A percentile compares a stretch with the other conserved stretches of the same genome.
These are phyloP conservation scores for Mucor plumbeus DNA, from an alignment of 371 early-diverging fungal genomes.

Conservation along the genomic window DNA sequence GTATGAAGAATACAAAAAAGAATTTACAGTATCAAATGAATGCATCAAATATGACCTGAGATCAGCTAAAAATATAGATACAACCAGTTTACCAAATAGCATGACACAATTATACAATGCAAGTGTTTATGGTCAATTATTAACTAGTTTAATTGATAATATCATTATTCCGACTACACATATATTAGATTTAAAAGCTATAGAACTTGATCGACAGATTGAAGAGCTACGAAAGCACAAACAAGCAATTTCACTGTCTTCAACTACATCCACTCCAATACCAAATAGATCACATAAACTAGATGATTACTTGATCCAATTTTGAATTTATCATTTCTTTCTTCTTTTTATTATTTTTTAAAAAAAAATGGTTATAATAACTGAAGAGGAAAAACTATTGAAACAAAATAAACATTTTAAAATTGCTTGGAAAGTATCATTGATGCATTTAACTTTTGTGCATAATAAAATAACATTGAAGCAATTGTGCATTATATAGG, in stretches of 20 bases:
- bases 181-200: conserved; percentile 33
- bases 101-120: conserved; percentile 61
- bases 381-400: background rate
- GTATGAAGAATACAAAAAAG: conserved; percentile 56
- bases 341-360: background rate
- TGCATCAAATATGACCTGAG: conserved; percentile 17
- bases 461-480: background rate
- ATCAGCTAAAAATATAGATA: background rate
- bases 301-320: conserved; percentile 6
- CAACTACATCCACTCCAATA: background rate
- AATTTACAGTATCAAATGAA: conserved; percentile 28
- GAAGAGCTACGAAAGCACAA: conserved; percentile 10
- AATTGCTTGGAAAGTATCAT: conserved; percentile 21
- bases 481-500: background rate
- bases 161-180: conserved; percentile 60
- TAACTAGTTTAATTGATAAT: conserved; percentile 59
- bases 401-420: background rate
- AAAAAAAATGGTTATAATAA: background rate
- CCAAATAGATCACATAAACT: background rate
- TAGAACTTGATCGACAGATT: conserved; percentile 33
- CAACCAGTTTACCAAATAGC: conserved; percentile 23
- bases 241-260: background rate
- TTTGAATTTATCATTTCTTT: background rate
- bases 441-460: background rate
- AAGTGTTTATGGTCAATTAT: conserved; percentile 61